Percentiles rank a stretch among this genome's conserved stretches.
phyloP scores from a whole-genome alignment of 2,329 filamentous ascomycete genomes.

The Pestalotiopsis sp. region DNA sequence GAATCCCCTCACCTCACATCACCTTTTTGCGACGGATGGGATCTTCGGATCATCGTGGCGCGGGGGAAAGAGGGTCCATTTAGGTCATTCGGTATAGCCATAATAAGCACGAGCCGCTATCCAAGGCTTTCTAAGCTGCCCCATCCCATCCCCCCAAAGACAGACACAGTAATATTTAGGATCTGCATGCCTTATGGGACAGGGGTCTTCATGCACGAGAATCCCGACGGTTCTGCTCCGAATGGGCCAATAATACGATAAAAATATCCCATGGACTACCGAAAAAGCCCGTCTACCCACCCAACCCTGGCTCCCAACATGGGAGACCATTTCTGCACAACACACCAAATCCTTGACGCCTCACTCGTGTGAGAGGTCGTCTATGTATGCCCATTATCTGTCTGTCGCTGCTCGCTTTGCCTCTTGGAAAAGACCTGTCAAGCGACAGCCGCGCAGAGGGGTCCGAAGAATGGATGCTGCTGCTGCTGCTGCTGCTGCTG shows the following conservation, averaged over 20 bases:
- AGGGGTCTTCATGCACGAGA: slow-evolving; percentile 1
- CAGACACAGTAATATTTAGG: neutral
- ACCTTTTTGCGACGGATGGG: neutral
- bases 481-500: too few species aligned
- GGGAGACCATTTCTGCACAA: slow-evolving; percentile 17
- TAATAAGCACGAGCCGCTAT: neutral
- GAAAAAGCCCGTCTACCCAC: neutral
- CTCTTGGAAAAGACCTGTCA: neutral
- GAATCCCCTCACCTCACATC: too few species aligned
- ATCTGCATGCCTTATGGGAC: slow-evolving; percentile 8
- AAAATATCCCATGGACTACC: slow-evolving; percentile 22
- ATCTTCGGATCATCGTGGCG: neutral
- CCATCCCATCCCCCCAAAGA: too few species aligned
- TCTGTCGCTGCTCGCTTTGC: neutral
- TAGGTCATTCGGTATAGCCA: neutral
- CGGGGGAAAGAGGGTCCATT: neutral
- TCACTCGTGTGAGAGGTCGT: slow-evolving; percentile 21
- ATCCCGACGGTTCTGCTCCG: neutral
- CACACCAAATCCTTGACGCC: slow-evolving; percentile 17
- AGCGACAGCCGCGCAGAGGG: neutral
- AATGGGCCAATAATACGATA: slow-evolving; percentile 25
- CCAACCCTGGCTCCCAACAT: slow-evolving; percentile 19
- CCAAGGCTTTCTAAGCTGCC: neutral
- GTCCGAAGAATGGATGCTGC: neutral
- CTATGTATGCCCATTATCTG: neutral